These are phyloP conservation scores for Auriscalpium microsporum DNA, from an alignment of 768 basidiomycete genomes.

Conservation along the genomic window DNA sequence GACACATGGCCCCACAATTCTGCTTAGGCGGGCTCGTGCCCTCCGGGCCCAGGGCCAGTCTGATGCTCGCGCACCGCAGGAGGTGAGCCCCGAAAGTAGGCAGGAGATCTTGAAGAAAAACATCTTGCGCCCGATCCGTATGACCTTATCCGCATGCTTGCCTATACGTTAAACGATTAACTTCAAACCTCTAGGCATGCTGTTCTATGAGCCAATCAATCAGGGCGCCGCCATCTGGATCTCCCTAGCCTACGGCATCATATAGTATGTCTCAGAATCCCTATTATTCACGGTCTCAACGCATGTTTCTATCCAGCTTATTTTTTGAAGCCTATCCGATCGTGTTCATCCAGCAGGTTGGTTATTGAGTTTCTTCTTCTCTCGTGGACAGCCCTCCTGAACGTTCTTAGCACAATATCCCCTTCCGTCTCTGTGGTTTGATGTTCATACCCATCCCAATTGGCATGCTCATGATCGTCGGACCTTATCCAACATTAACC, in stretches of 20 bases:
- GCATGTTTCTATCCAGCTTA: constrained; percentile 6
- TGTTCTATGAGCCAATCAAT: constrained; percentile 14
- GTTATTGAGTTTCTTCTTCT: background rate
- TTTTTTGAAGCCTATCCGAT: constrained; percentile 18
- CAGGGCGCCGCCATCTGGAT: constrained; percentile 17
- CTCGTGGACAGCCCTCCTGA: background rate
- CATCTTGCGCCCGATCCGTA: constrained; percentile 14
- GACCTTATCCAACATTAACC: constrained; percentile 3
- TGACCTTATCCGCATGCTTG: background rate
- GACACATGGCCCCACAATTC: constrained; percentile 17
- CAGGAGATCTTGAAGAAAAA: constrained; percentile 9
- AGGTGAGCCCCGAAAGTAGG: constrained; percentile 10
- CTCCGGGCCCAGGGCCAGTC: constrained; percentile 10
- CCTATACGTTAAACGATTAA: background rate
- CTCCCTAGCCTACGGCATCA: constrained; percentile 17
- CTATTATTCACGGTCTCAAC: background rate
- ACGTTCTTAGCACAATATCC: constrained; percentile 11
- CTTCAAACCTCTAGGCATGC: constrained; percentile 10
- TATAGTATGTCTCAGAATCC: constrained; percentile 10
- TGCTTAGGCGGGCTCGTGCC: constrained; percentile 8
- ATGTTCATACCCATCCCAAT: constrained; percentile 15
- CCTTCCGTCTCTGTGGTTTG: constrained; percentile 15
- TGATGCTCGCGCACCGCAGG: constrained; percentile 11
- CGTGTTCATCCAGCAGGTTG: constrained; percentile 16
- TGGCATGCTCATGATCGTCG: constrained; percentile 13